A percentile compares a stretch with the other conserved stretches of the same genome.
phyloP scores from a whole-genome alignment of 352 stramenopile genomes.

The Thraustotheca clavata region DNA sequence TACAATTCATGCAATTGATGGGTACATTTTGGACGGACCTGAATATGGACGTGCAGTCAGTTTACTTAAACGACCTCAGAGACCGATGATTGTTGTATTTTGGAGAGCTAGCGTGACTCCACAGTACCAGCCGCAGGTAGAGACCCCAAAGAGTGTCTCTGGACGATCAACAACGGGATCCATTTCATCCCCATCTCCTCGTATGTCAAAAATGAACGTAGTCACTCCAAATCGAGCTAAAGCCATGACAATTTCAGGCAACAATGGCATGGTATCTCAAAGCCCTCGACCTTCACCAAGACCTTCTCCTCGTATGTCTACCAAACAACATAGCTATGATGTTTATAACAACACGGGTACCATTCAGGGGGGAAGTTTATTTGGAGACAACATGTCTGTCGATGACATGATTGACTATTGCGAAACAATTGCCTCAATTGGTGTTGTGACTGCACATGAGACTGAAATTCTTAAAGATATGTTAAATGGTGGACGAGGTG shows the following conservation, averaged over 20 bases:
- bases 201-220: conserved; percentile 30
- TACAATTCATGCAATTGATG: conserved; percentile 70
- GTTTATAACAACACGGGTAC: conserved; percentile 17
- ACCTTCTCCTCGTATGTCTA: background rate
- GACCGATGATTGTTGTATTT: conserved; percentile 77
- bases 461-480: conserved; percentile 70
- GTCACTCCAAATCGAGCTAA: background rate
- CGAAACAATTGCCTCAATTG: conserved; percentile 43
- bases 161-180: conserved; percentile 27
- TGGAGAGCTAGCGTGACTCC: conserved; percentile 51
- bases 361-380: conserved; percentile 32
- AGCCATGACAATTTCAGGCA: conserved; percentile 23
- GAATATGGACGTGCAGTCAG: conserved; percentile 80
- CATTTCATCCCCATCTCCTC: conserved; percentile 56
- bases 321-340: conserved; percentile 4
- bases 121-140: conserved; percentile 5
- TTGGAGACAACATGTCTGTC: conserved; percentile 48
- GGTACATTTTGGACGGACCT: conserved; percentile 60
- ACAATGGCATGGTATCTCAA: background rate
- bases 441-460: conserved; percentile 49
- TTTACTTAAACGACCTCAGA: conserved; percentile 49
- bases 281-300: background rate
- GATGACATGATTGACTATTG: conserved; percentile 85
- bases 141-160: conserved; percentile 9
- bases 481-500: conserved; percentile 60